phyloP scores from a whole-genome alignment of 352 stramenopile genomes.

The Globisporangium takayamanum region DNA sequence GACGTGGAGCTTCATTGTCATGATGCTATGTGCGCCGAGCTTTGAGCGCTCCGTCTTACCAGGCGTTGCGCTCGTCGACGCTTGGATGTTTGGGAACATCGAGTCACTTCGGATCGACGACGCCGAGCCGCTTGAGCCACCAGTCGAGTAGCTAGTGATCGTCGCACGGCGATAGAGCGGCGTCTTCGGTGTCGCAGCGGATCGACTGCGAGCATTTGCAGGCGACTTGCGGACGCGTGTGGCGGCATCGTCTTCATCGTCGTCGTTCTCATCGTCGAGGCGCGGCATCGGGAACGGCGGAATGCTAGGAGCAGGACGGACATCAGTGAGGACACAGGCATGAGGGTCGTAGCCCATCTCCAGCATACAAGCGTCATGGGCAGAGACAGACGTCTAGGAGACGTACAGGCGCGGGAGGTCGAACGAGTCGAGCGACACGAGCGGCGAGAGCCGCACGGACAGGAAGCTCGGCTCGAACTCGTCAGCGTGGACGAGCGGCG shows the following conservation, averaged over 20 bases:
- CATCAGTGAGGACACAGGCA: neutral
- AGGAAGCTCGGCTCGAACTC: slow-evolving; percentile 63
- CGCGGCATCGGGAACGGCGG: slow-evolving; percentile 49
- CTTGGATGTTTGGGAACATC: slow-evolving; percentile 71
- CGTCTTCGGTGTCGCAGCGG: slow-evolving; percentile 17
- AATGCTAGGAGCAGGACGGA: slow-evolving; percentile 24
- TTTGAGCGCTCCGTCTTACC: slow-evolving; percentile 61
- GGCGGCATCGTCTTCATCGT: neutral
- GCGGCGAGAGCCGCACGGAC: slow-evolving; percentile 50
- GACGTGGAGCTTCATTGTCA: slow-evolving; percentile 74
- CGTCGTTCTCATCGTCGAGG: slow-evolving; percentile 12
- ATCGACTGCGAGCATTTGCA: slow-evolving; percentile 1
- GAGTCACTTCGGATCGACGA: slow-evolving; percentile 24
- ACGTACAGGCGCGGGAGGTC: slow-evolving; percentile 69
- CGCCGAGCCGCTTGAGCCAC: slow-evolving; percentile 7
- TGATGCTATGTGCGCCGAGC: slow-evolving; percentile 50
- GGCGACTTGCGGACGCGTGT: slow-evolving; percentile 1
- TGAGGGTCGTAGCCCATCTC: neutral
- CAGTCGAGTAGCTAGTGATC: slow-evolving; percentile 30
- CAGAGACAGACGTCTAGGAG: neutral
- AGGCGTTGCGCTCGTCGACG: slow-evolving; percentile 64
- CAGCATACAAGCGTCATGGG: neutral
- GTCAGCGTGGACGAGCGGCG: slow-evolving; percentile 46
- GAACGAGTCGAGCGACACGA: slow-evolving; percentile 37
- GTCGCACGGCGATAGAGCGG: slow-evolving; percentile 11